These are phyloP conservation scores for Penicillium sp. DNA, from an alignment of 2,329 filamentous ascomycete species.

Conservation along the genomic window DNA sequence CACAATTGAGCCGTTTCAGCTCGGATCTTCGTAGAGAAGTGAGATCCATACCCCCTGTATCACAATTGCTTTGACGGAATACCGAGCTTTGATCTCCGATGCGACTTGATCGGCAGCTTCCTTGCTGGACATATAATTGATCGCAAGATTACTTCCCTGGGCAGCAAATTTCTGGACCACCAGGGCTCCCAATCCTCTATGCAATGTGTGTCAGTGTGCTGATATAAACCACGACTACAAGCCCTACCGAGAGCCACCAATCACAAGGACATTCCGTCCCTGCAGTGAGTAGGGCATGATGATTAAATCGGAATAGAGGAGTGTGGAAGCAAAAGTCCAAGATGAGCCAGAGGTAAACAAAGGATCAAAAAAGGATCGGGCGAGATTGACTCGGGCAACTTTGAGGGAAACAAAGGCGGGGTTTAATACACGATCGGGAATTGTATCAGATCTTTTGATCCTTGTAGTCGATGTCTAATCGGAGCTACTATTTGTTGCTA, in stretches of 20 bases:
- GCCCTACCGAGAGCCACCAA: constrained; percentile 58
- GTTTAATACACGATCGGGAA: too few relatives aligned
- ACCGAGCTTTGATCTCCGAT: constrained; percentile 48
- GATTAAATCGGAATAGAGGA: background rate
- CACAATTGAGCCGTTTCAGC: too few relatives aligned
- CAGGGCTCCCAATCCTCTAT: constrained; percentile 65
- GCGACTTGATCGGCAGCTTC: constrained; percentile 56
- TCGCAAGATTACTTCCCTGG: constrained; percentile 61
- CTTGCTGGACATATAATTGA: constrained; percentile 65
- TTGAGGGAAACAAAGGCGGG: too few relatives aligned
- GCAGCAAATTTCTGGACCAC: constrained; percentile 62
- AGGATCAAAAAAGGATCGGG: too few relatives aligned
- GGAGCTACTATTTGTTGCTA: too few relatives aligned
- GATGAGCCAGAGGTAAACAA: too few relatives aligned
- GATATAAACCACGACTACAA: too few relatives aligned
- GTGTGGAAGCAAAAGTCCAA: background rate
- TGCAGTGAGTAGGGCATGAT: constrained; percentile 59
- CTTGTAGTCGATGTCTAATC: too few relatives aligned
- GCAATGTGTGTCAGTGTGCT: too few relatives aligned
- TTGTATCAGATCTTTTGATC: too few relatives aligned
- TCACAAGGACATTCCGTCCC: constrained; percentile 58
- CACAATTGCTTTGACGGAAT: constrained; percentile 48
- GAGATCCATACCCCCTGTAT: constrained; percentile 53
- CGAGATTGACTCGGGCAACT: too few relatives aligned
- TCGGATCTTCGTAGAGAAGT: background rate